phyloP scores from a whole-genome alignment of 257 asterid genomes.

The Gentiana straminea region DNA sequence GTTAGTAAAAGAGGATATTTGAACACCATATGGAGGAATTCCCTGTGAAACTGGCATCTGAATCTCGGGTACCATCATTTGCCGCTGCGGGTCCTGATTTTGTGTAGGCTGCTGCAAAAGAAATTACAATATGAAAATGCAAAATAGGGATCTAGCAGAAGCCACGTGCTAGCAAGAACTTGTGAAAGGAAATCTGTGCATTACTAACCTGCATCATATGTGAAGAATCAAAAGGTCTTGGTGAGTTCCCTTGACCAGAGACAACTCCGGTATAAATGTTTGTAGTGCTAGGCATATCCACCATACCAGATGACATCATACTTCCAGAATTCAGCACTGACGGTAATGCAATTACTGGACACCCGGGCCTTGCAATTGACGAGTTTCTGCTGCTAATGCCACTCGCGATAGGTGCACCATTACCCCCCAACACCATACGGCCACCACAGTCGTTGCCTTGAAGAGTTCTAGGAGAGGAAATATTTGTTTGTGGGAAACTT shows the following conservation, averaged over 20 bases:
- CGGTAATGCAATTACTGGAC: constrained; percentile 58
- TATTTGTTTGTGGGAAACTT: constrained; percentile 40
- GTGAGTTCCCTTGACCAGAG: constrained; percentile 59
- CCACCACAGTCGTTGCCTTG: constrained; percentile 66
- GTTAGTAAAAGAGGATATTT: constrained; percentile 26
- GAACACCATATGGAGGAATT: constrained; percentile 26
- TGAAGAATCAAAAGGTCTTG: constrained; percentile 56
- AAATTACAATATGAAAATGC: too few relatives aligned
- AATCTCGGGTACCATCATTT: constrained; percentile 48
- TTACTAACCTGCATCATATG: constrained; percentile 65
- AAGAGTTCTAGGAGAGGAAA: constrained; percentile 52
- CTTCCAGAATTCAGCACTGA: constrained; percentile 53
- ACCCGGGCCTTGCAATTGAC: constrained; percentile 65
- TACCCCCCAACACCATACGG: constrained; percentile 56
- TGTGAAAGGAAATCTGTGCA: too few relatives aligned
- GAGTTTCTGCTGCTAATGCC: constrained; percentile 45
- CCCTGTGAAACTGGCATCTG: constrained; percentile 47
- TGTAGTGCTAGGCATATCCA: constrained; percentile 35
- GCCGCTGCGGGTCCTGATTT: constrained; percentile 65
- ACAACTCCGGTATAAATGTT: constrained; percentile 58
- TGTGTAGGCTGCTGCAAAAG: constrained; percentile 35
- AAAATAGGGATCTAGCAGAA: too few relatives aligned
- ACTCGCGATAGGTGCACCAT: constrained; percentile 43
- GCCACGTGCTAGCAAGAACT: too few relatives aligned
- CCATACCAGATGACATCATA: constrained; percentile 52